These are phyloP conservation scores for Ophiosphaerella narmari DNA, from an alignment of 2,329 filamentous ascomycete genomes.

Conservation along the genomic window DNA sequence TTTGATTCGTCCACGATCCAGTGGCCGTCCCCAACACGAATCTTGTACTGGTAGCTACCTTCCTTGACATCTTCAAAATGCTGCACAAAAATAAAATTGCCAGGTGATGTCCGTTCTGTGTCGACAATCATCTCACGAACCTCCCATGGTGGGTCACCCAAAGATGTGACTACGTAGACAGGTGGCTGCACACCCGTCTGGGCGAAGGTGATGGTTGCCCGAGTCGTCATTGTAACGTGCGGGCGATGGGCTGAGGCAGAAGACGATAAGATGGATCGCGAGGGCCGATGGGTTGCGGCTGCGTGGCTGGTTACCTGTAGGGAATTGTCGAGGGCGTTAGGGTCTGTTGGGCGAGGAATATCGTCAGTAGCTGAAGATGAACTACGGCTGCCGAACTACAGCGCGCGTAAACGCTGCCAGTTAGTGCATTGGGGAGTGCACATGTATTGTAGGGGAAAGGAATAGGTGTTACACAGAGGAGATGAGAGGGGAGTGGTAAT, in stretches of 20 bases:
- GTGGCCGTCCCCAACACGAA: constrained; percentile 67
- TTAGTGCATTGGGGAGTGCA: constrained; percentile 20
- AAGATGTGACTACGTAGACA: constrained; percentile 71
- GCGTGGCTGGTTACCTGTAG: constrained; percentile 20
- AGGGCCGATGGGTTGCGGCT: constrained; percentile 7
- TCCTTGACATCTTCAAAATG: constrained; percentile 60
- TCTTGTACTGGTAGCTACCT: constrained; percentile 74
- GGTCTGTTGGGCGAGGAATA: constrained; percentile 24
- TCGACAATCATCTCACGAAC: constrained; percentile 66
- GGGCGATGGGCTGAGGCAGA: not conserved
- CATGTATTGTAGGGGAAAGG: constrained; percentile 17
- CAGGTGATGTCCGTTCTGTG: constrained; percentile 53
- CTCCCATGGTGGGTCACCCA: constrained; percentile 70
- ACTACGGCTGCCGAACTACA: constrained; percentile 17
- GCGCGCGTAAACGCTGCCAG: constrained; percentile 19
- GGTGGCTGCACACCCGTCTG: constrained; percentile 66
- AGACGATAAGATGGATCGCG: constrained; percentile 1
- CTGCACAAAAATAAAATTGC: constrained; percentile 63
- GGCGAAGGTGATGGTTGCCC: constrained; percentile 64
- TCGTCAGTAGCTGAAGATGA: constrained; percentile 35
- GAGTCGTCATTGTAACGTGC: constrained; percentile 23
- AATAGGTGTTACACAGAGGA: constrained; percentile 19
- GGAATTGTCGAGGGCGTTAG: constrained; percentile 5
- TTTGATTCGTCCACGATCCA: constrained; percentile 69
- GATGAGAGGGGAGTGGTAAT: constrained; percentile 14